A percentile compares a stretch with the other conserved stretches of the same genome.
These are phyloP conservation scores for Chlorencoelia australis DNA, from an alignment of 2,329 filamentous ascomycete genomes.

Conservation along the genomic window DNA sequence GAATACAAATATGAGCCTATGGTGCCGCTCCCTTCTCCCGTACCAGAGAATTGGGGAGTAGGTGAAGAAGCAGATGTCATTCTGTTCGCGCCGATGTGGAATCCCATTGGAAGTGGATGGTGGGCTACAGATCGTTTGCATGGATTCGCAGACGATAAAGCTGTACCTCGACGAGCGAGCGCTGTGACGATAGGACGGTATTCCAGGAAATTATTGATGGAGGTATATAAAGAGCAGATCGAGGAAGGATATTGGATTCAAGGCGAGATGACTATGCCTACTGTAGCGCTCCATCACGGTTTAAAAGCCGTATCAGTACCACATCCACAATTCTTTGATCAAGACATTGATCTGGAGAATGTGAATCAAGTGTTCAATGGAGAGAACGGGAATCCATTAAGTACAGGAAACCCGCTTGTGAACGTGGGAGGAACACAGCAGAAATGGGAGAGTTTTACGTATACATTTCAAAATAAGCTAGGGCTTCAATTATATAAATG, in stretches of 20 bases:
- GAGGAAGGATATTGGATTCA: slow-evolving; percentile 66
- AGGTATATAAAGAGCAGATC: slow-evolving; percentile 70
- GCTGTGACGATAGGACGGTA: slow-evolving; percentile 68
- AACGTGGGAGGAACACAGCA: slow-evolving; percentile 41
- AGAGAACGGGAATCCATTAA: slow-evolving; percentile 38
- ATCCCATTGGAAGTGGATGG: slow-evolving; percentile 64
- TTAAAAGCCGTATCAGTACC: slow-evolving; percentile 70
- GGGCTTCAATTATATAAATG: too few relatives aligned
- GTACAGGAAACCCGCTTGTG: slow-evolving; percentile 47
- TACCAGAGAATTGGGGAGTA: slow-evolving; percentile 66
- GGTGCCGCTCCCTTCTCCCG: slow-evolving; percentile 45
- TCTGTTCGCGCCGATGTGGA: slow-evolving; percentile 63
- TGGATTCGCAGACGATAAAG: slow-evolving; percentile 40
- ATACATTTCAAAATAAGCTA: too few relatives aligned
- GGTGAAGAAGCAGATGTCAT: slow-evolving; percentile 64
- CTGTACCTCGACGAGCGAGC: slow-evolving; percentile 45
- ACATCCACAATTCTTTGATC: slow-evolving; percentile 71
- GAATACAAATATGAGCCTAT: too few relatives aligned
- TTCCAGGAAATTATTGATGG: slow-evolving; percentile 59
- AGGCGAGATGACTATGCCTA: slow-evolving; percentile 71
- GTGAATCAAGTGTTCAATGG: slow-evolving; percentile 50
- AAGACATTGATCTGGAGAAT: slow-evolving; percentile 42
- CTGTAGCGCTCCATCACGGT: slow-evolving; percentile 64
- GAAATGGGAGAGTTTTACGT: slow-evolving; percentile 42
- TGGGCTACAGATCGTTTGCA: slow-evolving; percentile 49